Conservation (phyloP, 768 basidiomycete genomes). For the Cyclocybe aegerita region DNA sequence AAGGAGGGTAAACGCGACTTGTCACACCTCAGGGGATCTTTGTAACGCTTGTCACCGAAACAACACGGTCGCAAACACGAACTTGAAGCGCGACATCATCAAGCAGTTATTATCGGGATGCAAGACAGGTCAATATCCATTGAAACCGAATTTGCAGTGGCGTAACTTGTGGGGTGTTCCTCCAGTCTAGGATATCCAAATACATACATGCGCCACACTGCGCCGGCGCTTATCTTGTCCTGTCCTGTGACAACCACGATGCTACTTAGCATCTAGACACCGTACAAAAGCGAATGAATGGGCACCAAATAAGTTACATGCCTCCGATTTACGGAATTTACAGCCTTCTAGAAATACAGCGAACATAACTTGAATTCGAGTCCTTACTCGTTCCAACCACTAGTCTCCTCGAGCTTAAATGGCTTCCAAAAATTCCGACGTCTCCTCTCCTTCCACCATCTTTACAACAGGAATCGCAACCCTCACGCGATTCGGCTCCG, state of each 20-base stretch:
- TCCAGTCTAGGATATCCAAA: too few relatives aligned
- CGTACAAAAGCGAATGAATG: too few relatives aligned
- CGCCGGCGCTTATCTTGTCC: too few relatives aligned
- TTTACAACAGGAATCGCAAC: constrained; percentile 46
- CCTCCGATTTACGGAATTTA: too few relatives aligned
- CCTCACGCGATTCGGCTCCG: constrained; percentile 12
- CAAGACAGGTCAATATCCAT: too few relatives aligned
- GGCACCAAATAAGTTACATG: background rate
- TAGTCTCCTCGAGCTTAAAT: background rate
- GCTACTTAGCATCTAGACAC: background rate
- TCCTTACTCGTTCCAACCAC: background rate
- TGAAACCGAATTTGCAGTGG: too few relatives aligned
- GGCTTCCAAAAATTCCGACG: constrained; percentile 39
- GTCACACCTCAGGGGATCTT: constrained; percentile 2
- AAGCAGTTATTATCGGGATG: too few relatives aligned
- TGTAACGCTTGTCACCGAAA: background rate
- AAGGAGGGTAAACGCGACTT: background rate
- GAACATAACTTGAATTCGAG: too few relatives aligned
- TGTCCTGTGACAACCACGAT: background rate
- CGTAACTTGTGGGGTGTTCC: too few relatives aligned
- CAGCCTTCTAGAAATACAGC: background rate
- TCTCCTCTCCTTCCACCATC: constrained; percentile 55
- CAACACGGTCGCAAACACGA: too few relatives aligned
- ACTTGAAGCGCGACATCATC: too few relatives aligned
- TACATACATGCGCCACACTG: too few relatives aligned